Evolutionary conservation across 495 filamentous ascomycete genomes (phyloP).

Genomic region (Thozetella sp.): DNA sequence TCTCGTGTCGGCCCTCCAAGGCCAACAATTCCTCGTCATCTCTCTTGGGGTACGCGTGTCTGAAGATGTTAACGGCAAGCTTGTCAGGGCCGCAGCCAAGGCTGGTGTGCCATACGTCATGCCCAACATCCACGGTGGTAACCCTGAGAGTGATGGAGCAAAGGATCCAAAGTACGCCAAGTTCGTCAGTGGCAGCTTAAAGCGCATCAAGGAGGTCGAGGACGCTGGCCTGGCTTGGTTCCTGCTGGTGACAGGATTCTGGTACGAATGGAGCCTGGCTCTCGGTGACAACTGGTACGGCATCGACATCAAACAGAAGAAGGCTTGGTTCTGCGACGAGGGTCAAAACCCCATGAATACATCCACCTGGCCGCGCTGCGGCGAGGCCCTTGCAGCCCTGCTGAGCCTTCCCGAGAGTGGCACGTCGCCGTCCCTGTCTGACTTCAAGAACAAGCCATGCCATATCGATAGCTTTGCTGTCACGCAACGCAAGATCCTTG

Average conservation of each 20-base stretch:
- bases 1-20: constrained; percentile 39
- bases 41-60: constrained; percentile 38
- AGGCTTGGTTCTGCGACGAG: constrained; percentile 32
- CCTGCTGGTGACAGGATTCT: constrained; percentile 42
- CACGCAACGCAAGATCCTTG: constrained; percentile 52
- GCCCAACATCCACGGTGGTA: constrained; percentile 62
- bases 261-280: constrained; percentile 47
- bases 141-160: no score
- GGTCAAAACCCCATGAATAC: constrained; percentile 30
- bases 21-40: constrained; percentile 63
- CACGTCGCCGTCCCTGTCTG: constrained; percentile 21
- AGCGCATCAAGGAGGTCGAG: constrained; percentile 32
- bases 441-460: constrained; percentile 36
- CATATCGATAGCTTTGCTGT: constrained; percentile 42
- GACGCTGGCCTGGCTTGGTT: constrained; percentile 47
- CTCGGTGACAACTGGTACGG: constrained; percentile 29
- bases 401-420: constrained; percentile 42
- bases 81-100: constrained; percentile 61
- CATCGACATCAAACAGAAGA: constrained; percentile 28
- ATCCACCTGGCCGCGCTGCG: constrained; percentile 44
- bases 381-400: constrained; percentile 36
- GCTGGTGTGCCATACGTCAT: constrained; percentile 64
- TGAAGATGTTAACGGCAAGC: constrained; percentile 34
- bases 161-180: no score
- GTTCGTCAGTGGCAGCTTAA: no score